These are phyloP conservation scores for Pythium scleroteichum DNA, from an alignment of 352 stramenopile species.

Conservation along the genomic window DNA sequence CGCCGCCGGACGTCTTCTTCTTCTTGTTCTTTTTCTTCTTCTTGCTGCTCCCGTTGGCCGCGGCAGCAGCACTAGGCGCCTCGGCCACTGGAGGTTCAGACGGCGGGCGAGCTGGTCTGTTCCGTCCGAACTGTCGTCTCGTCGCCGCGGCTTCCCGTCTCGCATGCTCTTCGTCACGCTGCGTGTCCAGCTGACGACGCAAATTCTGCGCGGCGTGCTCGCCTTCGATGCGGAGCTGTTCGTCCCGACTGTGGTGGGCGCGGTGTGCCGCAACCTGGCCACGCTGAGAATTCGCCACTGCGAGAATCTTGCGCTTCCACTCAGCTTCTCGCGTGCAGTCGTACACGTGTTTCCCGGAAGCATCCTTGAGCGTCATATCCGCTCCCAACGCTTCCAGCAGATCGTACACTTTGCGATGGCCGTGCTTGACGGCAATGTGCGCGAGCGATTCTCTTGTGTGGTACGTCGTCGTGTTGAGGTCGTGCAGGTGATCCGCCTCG, in stretches of 20 bases:
- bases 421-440: conserved; percentile 16
- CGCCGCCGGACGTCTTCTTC: conserved; percentile 17
- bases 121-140: not conserved
- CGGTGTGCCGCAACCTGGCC: not conserved
- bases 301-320: conserved; percentile 7
- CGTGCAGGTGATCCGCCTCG: conserved; percentile 13
- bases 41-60: conserved; percentile 3
- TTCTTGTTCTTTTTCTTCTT: conserved; percentile 36
- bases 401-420: conserved; percentile 8
- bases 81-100: conserved; percentile 1
- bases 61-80: not conserved
- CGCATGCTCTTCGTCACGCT: not conserved
- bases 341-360: not conserved
- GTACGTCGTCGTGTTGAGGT: conserved; percentile 21
- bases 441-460: conserved; percentile 13
- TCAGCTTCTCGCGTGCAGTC: not conserved
- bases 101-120: not conserved
- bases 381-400: not conserved
- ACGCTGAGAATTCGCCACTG: not conserved
- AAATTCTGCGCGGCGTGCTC: not conserved
- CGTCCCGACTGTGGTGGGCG: not conserved
- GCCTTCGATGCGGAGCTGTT: not conserved
- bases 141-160: not conserved
- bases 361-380: not conserved
- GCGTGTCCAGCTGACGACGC: too few relatives aligned